These are phyloP conservation scores for Solanum bukasovii DNA, from an alignment of 257 asterid genomes.

Conservation along the genomic window DNA sequence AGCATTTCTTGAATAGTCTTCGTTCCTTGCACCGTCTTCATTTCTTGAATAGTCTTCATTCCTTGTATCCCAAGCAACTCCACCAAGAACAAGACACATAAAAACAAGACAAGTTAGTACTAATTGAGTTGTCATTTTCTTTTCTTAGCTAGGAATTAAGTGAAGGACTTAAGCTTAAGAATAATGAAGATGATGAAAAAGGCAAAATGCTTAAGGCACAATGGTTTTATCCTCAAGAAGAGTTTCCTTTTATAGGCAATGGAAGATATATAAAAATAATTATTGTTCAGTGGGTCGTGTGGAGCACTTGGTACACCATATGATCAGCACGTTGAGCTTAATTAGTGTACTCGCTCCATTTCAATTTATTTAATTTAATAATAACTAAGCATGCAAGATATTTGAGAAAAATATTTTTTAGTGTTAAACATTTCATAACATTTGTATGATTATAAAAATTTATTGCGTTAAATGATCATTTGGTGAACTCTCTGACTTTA, in stretches of 20 bases:
- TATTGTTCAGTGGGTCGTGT: background rate
- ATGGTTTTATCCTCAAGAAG: background rate
- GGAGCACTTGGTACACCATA: background rate
- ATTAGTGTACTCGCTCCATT: too few relatives aligned
- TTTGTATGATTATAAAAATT: too few relatives aligned
- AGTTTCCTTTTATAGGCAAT: background rate
- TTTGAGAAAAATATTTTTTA: too few relatives aligned
- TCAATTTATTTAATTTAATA: too few relatives aligned
- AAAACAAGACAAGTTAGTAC: background rate
- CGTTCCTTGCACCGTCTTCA: background rate
- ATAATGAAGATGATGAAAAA: background rate
- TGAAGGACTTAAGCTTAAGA: background rate
- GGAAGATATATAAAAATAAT: background rate
- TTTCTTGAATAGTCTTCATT: background rate
- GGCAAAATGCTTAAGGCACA: background rate
- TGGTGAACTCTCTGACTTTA: too few relatives aligned
- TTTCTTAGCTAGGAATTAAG: background rate
- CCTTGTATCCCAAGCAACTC: background rate
- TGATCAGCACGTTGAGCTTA: background rate
- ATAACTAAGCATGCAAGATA: too few relatives aligned
- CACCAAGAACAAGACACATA: background rate
- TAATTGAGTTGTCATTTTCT: background rate
- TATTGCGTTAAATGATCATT: too few relatives aligned
- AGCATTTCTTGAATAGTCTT: background rate
- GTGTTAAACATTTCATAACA: too few relatives aligned